A percentile compares a stretch with the other conserved stretches of the same genome.
Evolutionary conservation across 345 rosid genomes (phyloP).

Genomic region (Triadica sebifera): DNA sequence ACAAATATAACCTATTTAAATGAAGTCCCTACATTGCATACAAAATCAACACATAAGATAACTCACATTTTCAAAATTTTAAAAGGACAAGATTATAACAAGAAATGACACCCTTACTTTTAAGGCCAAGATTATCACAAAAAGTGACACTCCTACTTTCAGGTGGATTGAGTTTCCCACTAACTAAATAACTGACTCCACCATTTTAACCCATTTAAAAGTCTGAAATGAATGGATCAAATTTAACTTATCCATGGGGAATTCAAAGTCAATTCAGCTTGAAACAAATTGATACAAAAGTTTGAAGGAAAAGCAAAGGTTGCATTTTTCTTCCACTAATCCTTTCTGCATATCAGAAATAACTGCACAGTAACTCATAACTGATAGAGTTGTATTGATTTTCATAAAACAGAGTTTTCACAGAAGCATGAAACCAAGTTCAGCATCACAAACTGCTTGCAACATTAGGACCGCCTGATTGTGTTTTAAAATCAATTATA

Average conservation of each 20-base stretch:
- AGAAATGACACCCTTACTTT: too few relatives aligned
- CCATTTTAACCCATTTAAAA: background rate
- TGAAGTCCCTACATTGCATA: background rate
- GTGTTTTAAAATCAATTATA: background rate
- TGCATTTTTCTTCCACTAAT: background rate
- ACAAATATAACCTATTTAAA: background rate
- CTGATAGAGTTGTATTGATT: background rate
- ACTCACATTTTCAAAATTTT: background rate
- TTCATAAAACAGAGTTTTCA: background rate
- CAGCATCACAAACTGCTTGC: background rate
- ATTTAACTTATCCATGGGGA: background rate
- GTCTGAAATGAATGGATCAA: background rate
- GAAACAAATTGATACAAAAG: background rate
- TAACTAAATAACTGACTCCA: background rate
- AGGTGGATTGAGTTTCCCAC: background rate
- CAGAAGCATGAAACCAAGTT: background rate
- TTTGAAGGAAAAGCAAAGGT: background rate
- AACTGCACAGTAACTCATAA: background rate
- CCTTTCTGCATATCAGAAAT: background rate
- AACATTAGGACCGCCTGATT: background rate
- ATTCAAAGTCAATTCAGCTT: background rate
- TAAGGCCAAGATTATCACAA: background rate
- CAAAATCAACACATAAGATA: background rate
- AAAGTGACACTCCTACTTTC: background rate
- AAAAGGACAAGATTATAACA: background rate